A percentile compares a stretch with the other conserved stretches of the same genome.
phyloP scores from a whole-genome alignment of 371 early-diverging fungal genomes.

The Apophysomyces variabilis region DNA sequence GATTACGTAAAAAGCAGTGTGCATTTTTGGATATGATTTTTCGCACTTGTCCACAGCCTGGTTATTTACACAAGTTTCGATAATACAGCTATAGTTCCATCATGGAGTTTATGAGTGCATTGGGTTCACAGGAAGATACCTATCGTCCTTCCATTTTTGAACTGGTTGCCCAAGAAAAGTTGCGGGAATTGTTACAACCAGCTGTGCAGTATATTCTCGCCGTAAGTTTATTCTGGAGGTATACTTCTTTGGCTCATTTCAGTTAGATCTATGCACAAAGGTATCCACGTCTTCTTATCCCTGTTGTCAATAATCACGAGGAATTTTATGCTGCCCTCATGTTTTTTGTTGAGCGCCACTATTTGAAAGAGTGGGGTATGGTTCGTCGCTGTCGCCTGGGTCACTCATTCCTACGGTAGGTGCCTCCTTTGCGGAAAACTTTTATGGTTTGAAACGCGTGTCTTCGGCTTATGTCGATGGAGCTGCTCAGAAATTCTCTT shows the following conservation, averaged over 20 bases:
- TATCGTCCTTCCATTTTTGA: conserved; percentile 90
- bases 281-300: conserved; percentile 83
- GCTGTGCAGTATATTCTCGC: conserved; percentile 87
- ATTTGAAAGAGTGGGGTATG: conserved; percentile 79
- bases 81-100: conserved; percentile 12
- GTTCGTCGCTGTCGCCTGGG: conserved; percentile 4
- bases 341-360: conserved; percentile 81
- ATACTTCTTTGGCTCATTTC: not conserved
- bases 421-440: conserved; percentile 90
- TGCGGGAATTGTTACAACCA: conserved; percentile 83
- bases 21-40: too few relatives aligned
- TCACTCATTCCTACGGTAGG: conserved; percentile 44
- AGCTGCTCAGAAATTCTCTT: conserved; percentile 21
- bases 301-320: conserved; percentile 78
- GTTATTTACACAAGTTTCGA: too few relatives aligned
- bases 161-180: conserved; percentile 83
- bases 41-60: too few relatives aligned
- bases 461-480: conserved; percentile 35
- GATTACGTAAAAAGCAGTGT: too few relatives aligned
- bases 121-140: conserved; percentile 73
- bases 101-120: conserved; percentile 89
- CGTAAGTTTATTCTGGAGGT: conserved; percentile 44
- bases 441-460: conserved; percentile 87
- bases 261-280: conserved; percentile 86
- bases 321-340: conserved; percentile 80